Evolutionary conservation across 176 grass and related monocot genomes (phyloP), one percentile per base, ranked within the genome.

Genomic region (Zoysia pacifica): DNA sequence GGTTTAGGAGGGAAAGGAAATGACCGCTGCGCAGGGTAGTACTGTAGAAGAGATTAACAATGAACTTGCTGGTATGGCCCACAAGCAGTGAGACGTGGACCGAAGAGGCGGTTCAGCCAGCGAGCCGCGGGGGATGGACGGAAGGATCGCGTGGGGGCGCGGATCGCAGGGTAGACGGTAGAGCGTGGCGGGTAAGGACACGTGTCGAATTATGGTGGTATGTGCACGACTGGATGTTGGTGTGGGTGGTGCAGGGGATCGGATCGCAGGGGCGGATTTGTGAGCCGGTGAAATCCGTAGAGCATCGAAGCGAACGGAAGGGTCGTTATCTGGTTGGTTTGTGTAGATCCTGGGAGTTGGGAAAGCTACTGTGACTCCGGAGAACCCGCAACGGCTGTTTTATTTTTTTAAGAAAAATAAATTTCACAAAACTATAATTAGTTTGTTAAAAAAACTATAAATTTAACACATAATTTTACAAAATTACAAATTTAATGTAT

Each of bases 251-350:
- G 7, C 67, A 66, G 42, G 2, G 66, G 79, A 87, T 87, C 48
- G 0, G 35, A 28, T 38, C 16, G 15, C 0, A 16, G 60, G 16
- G 5, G 9, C 74, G 73, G 85, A 87, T 54, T 78, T 67, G 74
- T 83, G 20, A 15, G 69, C 53, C 3, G 6, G 35, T 87, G 11
- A 76, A 86, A 64, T 81, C 84, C 78, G 70, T 36, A 67, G 28
- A 28, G 48, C 62, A 84, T 36, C 14, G 45, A 45, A 60, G 55
- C 0, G 40, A 18, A 73, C 52, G 40, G 28, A 76, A 59, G 39
- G n/a, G 47, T 7, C 69, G 54, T 61, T 45, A 39, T 43, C 16
- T 19, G 46, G 6, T 37, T 60, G 11, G 67, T 38, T 28, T 62
- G 59, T 1, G 59, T 2, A 5, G 11, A 15, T 14, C 18, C 6